Evolutionary conservation across 169 alveolate genomes (phyloP).

Genomic region (Ichthyophthirius multifiliis): DNA sequence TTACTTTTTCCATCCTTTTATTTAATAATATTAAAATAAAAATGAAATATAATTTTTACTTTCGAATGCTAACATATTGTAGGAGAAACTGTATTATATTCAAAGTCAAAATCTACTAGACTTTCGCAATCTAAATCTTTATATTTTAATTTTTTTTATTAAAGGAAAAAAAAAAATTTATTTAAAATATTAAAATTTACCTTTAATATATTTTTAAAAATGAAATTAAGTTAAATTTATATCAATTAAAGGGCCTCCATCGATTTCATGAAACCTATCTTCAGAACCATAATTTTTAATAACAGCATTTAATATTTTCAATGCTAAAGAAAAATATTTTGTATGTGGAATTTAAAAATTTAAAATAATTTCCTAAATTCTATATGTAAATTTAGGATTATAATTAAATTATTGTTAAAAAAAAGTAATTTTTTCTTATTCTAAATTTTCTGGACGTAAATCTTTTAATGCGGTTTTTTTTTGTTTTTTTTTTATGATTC

Average conservation of each 20-base stretch:
- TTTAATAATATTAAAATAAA: too few relatives aligned
- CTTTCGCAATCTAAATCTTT: constrained; percentile 41
- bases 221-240: constrained; percentile 45
- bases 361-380: neutral
- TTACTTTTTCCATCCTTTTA: constrained; percentile 26
- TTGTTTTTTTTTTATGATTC: neutral
- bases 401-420: neutral
- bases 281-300: constrained; percentile 47
- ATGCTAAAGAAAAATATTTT: constrained; percentile 33
- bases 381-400: constrained; percentile 1
- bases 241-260: constrained; percentile 47
- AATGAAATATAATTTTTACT: neutral
- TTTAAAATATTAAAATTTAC: too few relatives aligned
- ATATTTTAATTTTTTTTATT: neutral
- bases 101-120: constrained; percentile 44
- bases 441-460: constrained; percentile 1
- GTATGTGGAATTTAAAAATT: constrained; percentile 17
- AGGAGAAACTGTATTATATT: constrained; percentile 54
- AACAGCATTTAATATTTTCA: constrained; percentile 50
- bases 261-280: constrained; percentile 28
- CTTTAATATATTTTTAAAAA: constrained; percentile 44
- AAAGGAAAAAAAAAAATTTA: too few relatives aligned
- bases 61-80: constrained; percentile 53
- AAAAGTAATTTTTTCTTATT: neutral
- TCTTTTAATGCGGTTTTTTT: neutral